Evolutionary conservation across 768 basidiomycete species (phyloP), one percentile per base, ranked within the genome.

Genomic region (Pleurotus sapidus): DNA sequence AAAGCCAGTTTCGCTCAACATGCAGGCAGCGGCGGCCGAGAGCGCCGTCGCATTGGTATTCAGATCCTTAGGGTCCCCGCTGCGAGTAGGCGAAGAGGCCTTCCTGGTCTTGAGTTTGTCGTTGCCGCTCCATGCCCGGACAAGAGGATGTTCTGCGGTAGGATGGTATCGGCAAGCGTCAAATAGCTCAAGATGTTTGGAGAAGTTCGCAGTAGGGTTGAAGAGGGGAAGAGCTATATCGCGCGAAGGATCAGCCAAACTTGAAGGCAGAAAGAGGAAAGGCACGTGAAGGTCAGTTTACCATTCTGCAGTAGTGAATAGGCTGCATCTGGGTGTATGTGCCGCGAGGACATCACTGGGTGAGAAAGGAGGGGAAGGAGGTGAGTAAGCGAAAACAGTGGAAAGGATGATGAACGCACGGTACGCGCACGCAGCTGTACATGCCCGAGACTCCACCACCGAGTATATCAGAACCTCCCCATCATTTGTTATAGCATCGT

Each of bases 401-500:
- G 30, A 34, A 34, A 34, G 9, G 9, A 34, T 9, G 30, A 25
- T 46, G 17, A n/a, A 72, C 82, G 66, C 63, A 84, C 84, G 63
- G 66, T 79, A 83, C 37, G 83, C 82, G 58, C 77, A 83, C 34
- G 72, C 78, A 25, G 77, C 77, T 30, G 77, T 72, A 62, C 81
- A 84, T 15, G 83, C 82, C 47, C 79, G 75, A 8, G 77, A 74
- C 58, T 87, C 86, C n/a, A 75, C 71, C 11, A 71, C 68, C 37
- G 75, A 84, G 66, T 84, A 77, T 18, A 87, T 76, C 20, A 87
- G 78, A 15, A 86, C 79, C 27, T 69, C 70, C 2, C 79, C 80
- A 4, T 74, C 74, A 37, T 57, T 63, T 7, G 68, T 63, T 5
- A 80, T 62, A 0, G 80, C 79, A 20, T 75, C 64, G 14, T 68